phyloP scores from a whole-genome alignment of 768 basidiomycete genomes.

The Tylopilus subfusipes region DNA sequence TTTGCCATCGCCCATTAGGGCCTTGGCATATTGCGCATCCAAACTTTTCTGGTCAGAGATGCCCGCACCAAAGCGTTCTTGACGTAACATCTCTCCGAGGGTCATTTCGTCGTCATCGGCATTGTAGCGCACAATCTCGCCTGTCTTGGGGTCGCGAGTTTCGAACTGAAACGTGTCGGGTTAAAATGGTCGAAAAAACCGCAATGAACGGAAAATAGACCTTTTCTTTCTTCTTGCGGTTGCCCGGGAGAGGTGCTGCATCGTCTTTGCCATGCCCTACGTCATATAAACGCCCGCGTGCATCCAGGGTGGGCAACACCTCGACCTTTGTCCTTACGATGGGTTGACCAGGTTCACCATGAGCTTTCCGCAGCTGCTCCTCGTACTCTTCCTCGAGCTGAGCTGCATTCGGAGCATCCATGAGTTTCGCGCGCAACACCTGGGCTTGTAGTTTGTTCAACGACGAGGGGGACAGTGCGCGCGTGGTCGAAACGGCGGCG shows the following conservation, averaged over 20 bases:
- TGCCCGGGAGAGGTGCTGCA: constrained; percentile 50
- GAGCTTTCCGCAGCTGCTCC: constrained; percentile 50
- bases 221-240: constrained; percentile 76
- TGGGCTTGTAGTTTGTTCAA: constrained; percentile 92
- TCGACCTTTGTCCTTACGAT: constrained; percentile 61
- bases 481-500: constrained; percentile 30
- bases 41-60: constrained; percentile 88
- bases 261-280: constrained; percentile 78
- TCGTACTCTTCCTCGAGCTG: constrained; percentile 86
- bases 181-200: background rate
- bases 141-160: constrained; percentile 86
- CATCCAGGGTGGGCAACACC: constrained; percentile 87
- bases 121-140: constrained; percentile 84
- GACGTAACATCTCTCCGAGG: constrained; percentile 87
- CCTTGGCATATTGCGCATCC: constrained; percentile 84
- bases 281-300: constrained; percentile 82
- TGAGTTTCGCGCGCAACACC: constrained; percentile 87
- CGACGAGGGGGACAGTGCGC: constrained; percentile 68
- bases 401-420: constrained; percentile 73
- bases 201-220: constrained; percentile 29
- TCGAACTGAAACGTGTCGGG: constrained; percentile 53
- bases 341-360: constrained; percentile 41
- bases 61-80: constrained; percentile 88
- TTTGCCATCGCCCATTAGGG: constrained; percentile 84
- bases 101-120: constrained; percentile 86